A percentile compares a stretch with the other conserved stretches of the same genome.
phyloP scores from a whole-genome alignment of 1,284 basidiomycete genomes.

The Melampsora larici-populina region DNA sequence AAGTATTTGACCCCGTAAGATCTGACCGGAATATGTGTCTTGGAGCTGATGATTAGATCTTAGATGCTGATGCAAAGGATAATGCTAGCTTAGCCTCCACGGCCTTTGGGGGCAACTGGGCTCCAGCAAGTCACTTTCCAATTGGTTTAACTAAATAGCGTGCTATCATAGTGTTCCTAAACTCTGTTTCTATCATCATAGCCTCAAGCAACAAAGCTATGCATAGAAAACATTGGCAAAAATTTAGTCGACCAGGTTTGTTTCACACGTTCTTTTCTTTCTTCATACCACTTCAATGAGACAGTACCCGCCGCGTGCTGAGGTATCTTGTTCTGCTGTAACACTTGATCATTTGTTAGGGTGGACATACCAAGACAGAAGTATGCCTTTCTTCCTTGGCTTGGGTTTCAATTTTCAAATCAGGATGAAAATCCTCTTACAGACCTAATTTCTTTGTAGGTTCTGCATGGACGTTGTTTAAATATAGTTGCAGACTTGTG shows the following conservation, averaged over 20 bases:
- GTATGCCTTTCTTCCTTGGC: not conserved
- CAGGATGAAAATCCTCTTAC: not conserved
- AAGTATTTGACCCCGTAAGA: not conserved
- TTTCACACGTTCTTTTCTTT: constrained; percentile 61
- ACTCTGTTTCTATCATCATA: constrained; percentile 12
- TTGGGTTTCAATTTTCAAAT: not conserved
- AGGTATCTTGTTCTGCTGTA: too few relatives aligned
- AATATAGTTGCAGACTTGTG: constrained; percentile 88
- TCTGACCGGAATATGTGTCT: too few relatives aligned
- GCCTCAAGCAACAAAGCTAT: constrained; percentile 65
- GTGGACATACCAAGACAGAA: constrained; percentile 31
- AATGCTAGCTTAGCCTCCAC: constrained; percentile 70
- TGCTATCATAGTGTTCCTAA: too few relatives aligned
- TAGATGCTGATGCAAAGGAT: constrained; percentile 73
- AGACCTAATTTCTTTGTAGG: constrained; percentile 6
- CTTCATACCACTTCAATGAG: too few relatives aligned
- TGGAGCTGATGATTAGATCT: constrained; percentile 56
- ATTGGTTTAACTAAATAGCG: too few relatives aligned
- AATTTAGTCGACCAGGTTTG: constrained; percentile 88
- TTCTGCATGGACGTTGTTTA: constrained; percentile 57
- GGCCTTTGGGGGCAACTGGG: constrained; percentile 59
- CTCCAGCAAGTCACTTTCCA: constrained; percentile 55
- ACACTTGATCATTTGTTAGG: not conserved
- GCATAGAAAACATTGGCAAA: constrained; percentile 69
- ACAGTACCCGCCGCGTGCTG: too few relatives aligned